Evolutionary conservation across 169 alveolate genomes (phyloP), one percentile per base, ranked within the genome.

Genomic region (Babesia caballi): DNA sequence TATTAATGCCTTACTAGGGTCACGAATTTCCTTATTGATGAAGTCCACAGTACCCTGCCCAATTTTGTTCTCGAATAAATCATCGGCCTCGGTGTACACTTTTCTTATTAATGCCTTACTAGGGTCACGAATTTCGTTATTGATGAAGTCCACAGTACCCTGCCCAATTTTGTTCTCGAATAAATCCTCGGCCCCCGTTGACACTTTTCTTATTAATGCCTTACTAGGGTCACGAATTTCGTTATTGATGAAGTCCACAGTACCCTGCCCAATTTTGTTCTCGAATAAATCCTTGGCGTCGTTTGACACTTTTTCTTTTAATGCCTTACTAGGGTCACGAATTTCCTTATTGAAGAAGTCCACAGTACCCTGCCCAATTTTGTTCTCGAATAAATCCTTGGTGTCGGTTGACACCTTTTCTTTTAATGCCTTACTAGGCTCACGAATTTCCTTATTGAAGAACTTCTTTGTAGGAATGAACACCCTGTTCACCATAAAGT

Each of bases 351-450:
- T 19, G 40, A 52, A 52, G 40, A 52, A 52, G 21, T 52, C 60
- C 40, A 23, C 28, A 40, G 60, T 52, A n/a, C 42, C 42, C 6
- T 8, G 27, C 9, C 60, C 60, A 5, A 52, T 52, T 21, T 52
- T 52, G 42, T 52, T 28, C 35, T 52, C 60, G n/a, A 52, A 52
- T 33, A 52, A 52, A 40, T 52, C 42, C 28, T 52, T 52, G 33
- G 60, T 52, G 40, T 11, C 27, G 7, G 8, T 14, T 5, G 42
- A 21, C 12, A 28, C 36, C 60, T 52, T 28, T n/a, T n/a, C n/a
- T n/a, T n/a, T n/a, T n/a, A n/a, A n/a, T n/a, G n/a, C n/a, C n/a
- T n/a, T n/a, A n/a, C n/a, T n/a, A n/a, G n/a, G n/a, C n/a, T n/a
- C n/a, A n/a, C n/a, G n/a, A n/a, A n/a, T n/a, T n/a, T n/a, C n/a